Base-by-base conservation (phyloP, 768 basidiomycete genomes). In the Aureoboletus auriporus region DNA sequence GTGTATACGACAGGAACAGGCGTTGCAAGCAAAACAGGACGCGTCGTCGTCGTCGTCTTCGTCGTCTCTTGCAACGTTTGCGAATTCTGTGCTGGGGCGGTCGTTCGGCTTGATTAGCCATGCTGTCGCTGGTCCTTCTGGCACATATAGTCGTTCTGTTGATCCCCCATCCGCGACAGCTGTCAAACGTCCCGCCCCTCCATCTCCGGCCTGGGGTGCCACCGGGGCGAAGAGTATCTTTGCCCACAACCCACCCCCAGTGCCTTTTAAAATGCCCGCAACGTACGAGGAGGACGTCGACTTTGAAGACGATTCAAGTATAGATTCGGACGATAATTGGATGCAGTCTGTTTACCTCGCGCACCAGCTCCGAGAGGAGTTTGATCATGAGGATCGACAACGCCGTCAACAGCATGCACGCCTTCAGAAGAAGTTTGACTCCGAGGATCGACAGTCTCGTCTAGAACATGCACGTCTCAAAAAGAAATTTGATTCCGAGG, bases 391-490 rank as follows among this genome's bases (percentile, higher is more conserved):
- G 57, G 59, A 74, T 44, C 27, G 40, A 3, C 58, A 46, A 12
- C 61, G 76, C 35, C 53, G 58, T 8, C 48, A 45, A 1, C 68
- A 77, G 51, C 50, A 57, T 17, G 42, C 49, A 13, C 52, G 55
- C 2, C 41, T 52, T 30, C 54, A 46, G 9, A 17, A 42, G 12
- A 23, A 42, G 8, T 42, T 20, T 17, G 41, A 42, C 20, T 16
- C 28, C 10, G 76, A 78, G 57, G 59, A 74, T 43, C 27, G 40
- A 3, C 58, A 46, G 13, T 61, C 76, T 36, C 53, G 64, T 75
- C 5, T 11, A 11, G 33, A 33, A 33, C 33, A 33, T 14, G 37
- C 37, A 6, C 37, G 37, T 6, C 16, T 30, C 13, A 17, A 16
- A 28, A n/a, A 17, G 9, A 28, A 38, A 23, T 23, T 23, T 10